These are phyloP conservation scores for Chrysosporium keratinophilum DNA, from an alignment of 2,329 filamentous ascomycete genomes.

Conservation along the genomic window DNA sequence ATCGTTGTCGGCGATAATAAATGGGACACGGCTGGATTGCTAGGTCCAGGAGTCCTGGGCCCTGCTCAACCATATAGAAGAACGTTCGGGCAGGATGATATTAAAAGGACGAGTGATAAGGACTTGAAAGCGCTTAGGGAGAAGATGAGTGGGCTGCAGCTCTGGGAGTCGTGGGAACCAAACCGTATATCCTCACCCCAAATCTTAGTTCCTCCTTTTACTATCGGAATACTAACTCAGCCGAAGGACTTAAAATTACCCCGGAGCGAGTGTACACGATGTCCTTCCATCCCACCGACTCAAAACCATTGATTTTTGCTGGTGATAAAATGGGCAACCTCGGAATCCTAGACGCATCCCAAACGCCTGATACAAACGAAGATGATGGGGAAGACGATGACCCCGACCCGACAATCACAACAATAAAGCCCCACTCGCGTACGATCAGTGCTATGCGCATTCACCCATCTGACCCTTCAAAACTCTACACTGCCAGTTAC, in stretches of 20 bases:
- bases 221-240: not conserved
- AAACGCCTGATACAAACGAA: conserved; percentile 45
- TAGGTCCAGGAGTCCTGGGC: conserved; percentile 49
- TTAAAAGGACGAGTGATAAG: conserved; percentile 67
- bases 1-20: conserved; percentile 71
- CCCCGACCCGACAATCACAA: conserved; percentile 68
- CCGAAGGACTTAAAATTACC: conserved; percentile 73
- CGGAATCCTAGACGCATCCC: conserved; percentile 81
- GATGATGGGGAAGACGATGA: conserved; percentile 56
- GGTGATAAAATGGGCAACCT: conserved; percentile 89
- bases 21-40: conserved; percentile 58
- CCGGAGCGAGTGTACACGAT: conserved; percentile 80
- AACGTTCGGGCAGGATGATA: conserved; percentile 77
- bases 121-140: conserved; percentile 62
- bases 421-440: conserved; percentile 78
- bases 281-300: conserved; percentile 73
- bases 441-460: conserved; percentile 82
- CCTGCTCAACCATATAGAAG: conserved; percentile 68
- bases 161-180: conserved; percentile 78
- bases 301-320: conserved; percentile 83
- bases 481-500: conserved; percentile 77
- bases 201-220: not conserved
- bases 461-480: conserved; percentile 59
- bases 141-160: conserved; percentile 62
- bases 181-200: conserved; percentile 47